phyloP scores from a whole-genome alignment of 257 asterid genomes.

The Misopates orontium region DNA sequence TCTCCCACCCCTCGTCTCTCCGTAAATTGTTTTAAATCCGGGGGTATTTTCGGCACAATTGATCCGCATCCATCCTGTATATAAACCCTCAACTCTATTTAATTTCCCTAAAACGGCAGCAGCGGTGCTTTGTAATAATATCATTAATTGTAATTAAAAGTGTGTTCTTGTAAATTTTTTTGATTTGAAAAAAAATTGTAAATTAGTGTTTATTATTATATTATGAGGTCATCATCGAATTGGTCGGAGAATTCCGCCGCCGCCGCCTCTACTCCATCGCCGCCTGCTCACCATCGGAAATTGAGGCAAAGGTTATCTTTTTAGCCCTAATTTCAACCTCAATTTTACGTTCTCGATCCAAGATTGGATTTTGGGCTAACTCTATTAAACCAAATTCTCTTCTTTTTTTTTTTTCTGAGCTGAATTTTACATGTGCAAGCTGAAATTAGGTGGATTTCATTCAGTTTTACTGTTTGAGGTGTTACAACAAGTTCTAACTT shows the following conservation, averaged over 20 bases:
- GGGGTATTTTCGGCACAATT: slow-evolving; percentile 32
- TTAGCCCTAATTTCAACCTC: slow-evolving; percentile 28
- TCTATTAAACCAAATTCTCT: neutral
- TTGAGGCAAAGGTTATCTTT: slow-evolving; percentile 51
- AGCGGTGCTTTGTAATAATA: slow-evolving; percentile 27
- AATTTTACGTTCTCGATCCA: slow-evolving; percentile 41
- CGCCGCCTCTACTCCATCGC: slow-evolving; percentile 41
- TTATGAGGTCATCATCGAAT: slow-evolving; percentile 65
- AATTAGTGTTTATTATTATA: slow-evolving; percentile 22
- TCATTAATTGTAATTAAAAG: slow-evolving; percentile 7
- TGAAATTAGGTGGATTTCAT: slow-evolving; percentile 33
- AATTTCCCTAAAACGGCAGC: slow-evolving; percentile 18
- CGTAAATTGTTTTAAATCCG: slow-evolving; percentile 32
- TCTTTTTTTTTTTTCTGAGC: slow-evolving; percentile 15
- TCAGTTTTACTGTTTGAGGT: slow-evolving; percentile 26
- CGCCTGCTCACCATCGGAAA: slow-evolving; percentile 33
- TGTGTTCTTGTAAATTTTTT: too few species aligned
- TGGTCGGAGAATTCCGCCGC: slow-evolving; percentile 62
- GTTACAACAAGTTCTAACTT: neutral
- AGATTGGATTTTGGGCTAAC: slow-evolving; percentile 21
- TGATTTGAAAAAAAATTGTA: too few species aligned
- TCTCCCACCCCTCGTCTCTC: slow-evolving; percentile 27
- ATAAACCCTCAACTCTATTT: slow-evolving; percentile 28
- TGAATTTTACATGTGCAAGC: slow-evolving; percentile 23
- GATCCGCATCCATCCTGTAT: slow-evolving; percentile 32